Base-by-base conservation (phyloP, 2,329 filamentous ascomycete species). In the Cyphellophora europaea region DNA sequence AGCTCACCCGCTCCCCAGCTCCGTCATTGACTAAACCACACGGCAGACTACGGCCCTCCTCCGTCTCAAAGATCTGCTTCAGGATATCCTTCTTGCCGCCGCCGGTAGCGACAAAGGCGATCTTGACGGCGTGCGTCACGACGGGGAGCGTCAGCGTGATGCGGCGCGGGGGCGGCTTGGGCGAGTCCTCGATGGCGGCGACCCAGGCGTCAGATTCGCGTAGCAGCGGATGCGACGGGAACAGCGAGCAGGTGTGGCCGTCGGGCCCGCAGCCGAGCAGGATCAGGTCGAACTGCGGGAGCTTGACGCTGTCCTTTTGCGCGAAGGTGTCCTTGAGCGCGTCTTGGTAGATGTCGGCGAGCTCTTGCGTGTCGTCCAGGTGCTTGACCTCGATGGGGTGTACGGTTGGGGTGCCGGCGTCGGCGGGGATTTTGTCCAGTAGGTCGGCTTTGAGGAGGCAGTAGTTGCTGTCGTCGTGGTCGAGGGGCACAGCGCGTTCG, bases 241-340 rank as follows among this genome's bases (percentile, higher is more conserved):
- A 98, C 34, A 98, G 69, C 51, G 82, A 91, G 77, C 91, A 96
- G 19, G 91, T 96, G 66, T 98, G 91, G 34, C 91, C 91, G 59
- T 96, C 91, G 11, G 91, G 89, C 0, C 91, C 91, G 57, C 85
- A 93, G 51, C 91, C 91, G 27, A 98, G 77, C 27, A 98, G 75
- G 36, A 98, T 71, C 35, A 98, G 74, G 58, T 98, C 91, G 59
- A 96, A 98, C 54, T 94, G 82, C 49, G 91, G 91, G 30, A 95
- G 70, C 61, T 86, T 88, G 57, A 98, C 89, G 45, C 83, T 91
- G 64, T 98, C 91, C 56, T 89, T 82, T 45, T 80, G 81, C 11
- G 91, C 91, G 54, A 98, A 98, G 49, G 78, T 80, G 43, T 67
- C 71, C 52, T 95, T 88, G 30, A 98, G 76, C 8, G 72, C 71